These are phyloP conservation scores for Sclerotinia minor DNA, from an alignment of 2,329 filamentous ascomycete species.

Conservation along the genomic window DNA sequence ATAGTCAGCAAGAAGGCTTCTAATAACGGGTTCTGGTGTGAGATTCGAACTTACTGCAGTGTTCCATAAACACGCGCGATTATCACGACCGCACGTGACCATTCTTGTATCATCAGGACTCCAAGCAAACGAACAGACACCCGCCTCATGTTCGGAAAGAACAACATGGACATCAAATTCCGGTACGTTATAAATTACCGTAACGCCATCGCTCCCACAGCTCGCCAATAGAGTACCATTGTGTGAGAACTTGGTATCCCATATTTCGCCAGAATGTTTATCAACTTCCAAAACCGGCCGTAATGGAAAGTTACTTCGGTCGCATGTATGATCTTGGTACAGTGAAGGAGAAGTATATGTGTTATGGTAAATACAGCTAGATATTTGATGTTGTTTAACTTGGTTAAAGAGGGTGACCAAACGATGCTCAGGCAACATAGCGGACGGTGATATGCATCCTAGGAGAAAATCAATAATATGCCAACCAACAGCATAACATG, in stretches of 20 bases:
- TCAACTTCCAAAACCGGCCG: constrained; percentile 68
- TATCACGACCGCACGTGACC: constrained; percentile 78
- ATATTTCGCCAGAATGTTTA: constrained; percentile 79
- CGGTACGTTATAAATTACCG: constrained; percentile 79
- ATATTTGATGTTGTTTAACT: constrained; percentile 81
- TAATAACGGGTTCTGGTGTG: not conserved
- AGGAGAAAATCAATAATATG: constrained; percentile 33
- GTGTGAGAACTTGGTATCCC: constrained; percentile 88
- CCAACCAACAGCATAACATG: not conserved
- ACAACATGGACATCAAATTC: constrained; percentile 65
- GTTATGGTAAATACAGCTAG: constrained; percentile 86
- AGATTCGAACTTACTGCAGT: constrained; percentile 53
- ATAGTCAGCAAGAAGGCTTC: constrained; percentile 30
- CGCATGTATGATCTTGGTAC: constrained; percentile 85
- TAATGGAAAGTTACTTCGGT: constrained; percentile 75
- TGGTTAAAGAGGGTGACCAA: constrained; percentile 78
- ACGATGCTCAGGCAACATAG: constrained; percentile 94
- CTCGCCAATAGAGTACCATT: constrained; percentile 81
- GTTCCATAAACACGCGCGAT: constrained; percentile 74
- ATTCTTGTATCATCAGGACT: constrained; percentile 87
- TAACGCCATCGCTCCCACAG: constrained; percentile 71
- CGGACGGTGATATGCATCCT: constrained; percentile 91
- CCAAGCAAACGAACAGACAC: constrained; percentile 82
- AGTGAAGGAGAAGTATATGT: constrained; percentile 75
- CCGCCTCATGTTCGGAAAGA: constrained; percentile 64